Conservation (phyloP, 306 rosid genomes). For the Nissolia schottii region DNA sequence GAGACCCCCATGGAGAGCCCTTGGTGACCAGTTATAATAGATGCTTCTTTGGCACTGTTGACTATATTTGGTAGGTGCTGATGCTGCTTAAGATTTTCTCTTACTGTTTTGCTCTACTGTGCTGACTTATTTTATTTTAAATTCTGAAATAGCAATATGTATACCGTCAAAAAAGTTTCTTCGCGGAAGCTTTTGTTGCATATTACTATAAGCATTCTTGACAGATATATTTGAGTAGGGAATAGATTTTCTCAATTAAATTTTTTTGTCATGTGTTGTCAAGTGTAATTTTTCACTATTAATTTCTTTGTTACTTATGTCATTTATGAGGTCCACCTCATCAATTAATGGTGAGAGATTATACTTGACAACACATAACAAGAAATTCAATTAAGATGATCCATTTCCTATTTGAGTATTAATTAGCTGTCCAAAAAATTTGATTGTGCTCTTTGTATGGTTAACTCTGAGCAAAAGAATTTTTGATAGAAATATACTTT, state of each 20-base stretch:
- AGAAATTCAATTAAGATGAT: too few relatives aligned
- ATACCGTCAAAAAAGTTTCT: neutral
- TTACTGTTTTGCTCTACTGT: neutral
- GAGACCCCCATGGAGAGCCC: constrained; percentile 87
- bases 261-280: too few relatives aligned
- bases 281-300: too few relatives aligned
- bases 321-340: too few relatives aligned
- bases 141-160: neutral
- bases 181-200: constrained; percentile 12
- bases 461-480: neutral
- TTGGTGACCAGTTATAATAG: constrained; percentile 73
- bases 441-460: neutral
- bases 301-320: too few relatives aligned
- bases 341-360: too few relatives aligned
- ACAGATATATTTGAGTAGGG: neutral
- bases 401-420: too few relatives aligned
- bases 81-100: constrained; percentile 12
- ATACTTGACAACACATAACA: too few relatives aligned
- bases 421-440: neutral
- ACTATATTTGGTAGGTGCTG: constrained; percentile 80
- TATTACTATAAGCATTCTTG: neutral
- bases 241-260: too few relatives aligned
- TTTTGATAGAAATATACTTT: constrained; percentile 15
- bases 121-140: constrained; percentile 16
- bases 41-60: constrained; percentile 81